Base-by-base conservation (phyloP, 805 yeast species). In the Ogataea chonburiensis region DNA sequence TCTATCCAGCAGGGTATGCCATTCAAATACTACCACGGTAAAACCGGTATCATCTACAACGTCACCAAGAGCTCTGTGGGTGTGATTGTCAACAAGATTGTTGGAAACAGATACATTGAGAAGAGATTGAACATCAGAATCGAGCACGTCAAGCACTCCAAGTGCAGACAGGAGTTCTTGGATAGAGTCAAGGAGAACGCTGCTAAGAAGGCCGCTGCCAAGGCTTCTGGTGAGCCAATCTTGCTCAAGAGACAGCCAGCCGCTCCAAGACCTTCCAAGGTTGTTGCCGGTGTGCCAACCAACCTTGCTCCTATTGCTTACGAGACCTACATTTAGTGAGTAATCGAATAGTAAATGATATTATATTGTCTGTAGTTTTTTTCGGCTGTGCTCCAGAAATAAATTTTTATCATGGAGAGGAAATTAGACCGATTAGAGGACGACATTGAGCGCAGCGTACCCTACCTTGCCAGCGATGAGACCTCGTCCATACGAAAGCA, bases 1-100 rank as follows among this genome's bases (percentile, higher is more conserved):
- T 79, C 98, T 58, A 79, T 89, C 80, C 98, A 93, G 72, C 89
- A 91, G 84, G 97, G 98, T 86, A 87, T 93, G 96, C 98, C 98
- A 71, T 96, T 87, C 88, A 93, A 93, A 80, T 89, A 79, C 85
- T 93, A 93, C 96, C 97, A 93, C 81, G 98, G 98, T 76, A 93
- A 89, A 83, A 93, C 98, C 57, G 98, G 98, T 83, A 86, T 93
- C 61, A 81, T 93, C 56, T 93, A 81, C 95, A 93, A 93, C 82
- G 94, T 93, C 59, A 91, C 98, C 84, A 93, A 86, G 81, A 75
- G 95, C 51, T 77, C 98, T 53, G 98, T 93, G 55, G 98, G 98
- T 84, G 93, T 93, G 61, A 86, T 93, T 66, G 72, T 93, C 70
- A 85, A 93, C 94, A 93, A 93, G 85, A 81, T 89, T 71, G 98